Evolutionary conservation across 495 filamentous ascomycete species (phyloP).

Genomic region (Hyphodiscus hymeniophilus): DNA sequence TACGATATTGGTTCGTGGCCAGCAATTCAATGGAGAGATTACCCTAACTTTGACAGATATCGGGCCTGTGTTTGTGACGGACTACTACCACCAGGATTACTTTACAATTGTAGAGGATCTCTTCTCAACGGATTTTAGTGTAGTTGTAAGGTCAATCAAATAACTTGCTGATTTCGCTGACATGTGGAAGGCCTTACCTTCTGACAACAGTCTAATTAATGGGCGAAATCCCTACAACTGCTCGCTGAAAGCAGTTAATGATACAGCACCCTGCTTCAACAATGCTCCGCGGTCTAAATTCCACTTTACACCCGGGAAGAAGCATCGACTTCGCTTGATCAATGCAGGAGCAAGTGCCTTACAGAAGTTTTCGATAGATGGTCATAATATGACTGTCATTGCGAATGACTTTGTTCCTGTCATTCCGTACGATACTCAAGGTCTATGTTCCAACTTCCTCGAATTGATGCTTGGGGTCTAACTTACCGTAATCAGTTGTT

Average conservation of each 20-base stretch:
- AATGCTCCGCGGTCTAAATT: slow-evolving; percentile 41
- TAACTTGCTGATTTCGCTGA: slow-evolving; percentile 1
- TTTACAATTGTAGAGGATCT: slow-evolving; percentile 31
- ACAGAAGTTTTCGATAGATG: slow-evolving; percentile 42
- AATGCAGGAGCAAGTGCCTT: slow-evolving; percentile 42
- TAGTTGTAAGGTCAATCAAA: slow-evolving; percentile 17
- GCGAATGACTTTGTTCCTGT: slow-evolving; percentile 45
- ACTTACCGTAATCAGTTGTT: slow-evolving; percentile 3
- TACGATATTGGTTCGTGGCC: slow-evolving; percentile 29
- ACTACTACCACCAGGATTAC: slow-evolving; percentile 38
- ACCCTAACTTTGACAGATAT: slow-evolving; percentile 25
- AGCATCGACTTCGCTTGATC: slow-evolving; percentile 40
- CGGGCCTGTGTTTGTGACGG: slow-evolving; percentile 39
- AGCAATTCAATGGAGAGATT: too few species aligned
- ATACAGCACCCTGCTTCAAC: slow-evolving; percentile 28
- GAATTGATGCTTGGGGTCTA: not conserved
- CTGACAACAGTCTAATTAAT: slow-evolving; percentile 44
- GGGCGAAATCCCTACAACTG: slow-evolving; percentile 46
- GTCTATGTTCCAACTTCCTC: not conserved
- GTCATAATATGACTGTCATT: slow-evolving; percentile 42
- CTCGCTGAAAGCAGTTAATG: slow-evolving; percentile 20
- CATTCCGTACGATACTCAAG: slow-evolving; percentile 34
- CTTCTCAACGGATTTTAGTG: slow-evolving; percentile 18
- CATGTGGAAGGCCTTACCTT: not conserved
- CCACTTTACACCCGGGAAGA: slow-evolving; percentile 37